Conservation (phyloP, 129 eudicot species). For the Arctium lappa region DNA sequence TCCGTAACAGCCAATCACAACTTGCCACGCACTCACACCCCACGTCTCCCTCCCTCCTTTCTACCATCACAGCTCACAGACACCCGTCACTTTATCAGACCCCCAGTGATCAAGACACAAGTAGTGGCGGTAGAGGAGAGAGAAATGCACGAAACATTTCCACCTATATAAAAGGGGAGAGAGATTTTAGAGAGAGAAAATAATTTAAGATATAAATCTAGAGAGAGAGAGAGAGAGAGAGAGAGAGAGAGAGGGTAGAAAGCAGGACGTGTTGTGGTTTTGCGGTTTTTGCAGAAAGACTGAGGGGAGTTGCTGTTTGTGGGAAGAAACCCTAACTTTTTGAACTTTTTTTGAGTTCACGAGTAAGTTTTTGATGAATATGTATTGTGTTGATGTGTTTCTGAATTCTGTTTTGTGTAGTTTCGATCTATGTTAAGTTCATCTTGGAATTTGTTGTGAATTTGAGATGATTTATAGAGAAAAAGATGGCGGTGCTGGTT, state of each 20-base stretch:
- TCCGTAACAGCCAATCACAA: conserved; percentile 19
- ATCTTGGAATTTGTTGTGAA: background rate
- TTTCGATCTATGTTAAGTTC: conserved; percentile 14
- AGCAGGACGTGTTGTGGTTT: conserved; percentile 25
- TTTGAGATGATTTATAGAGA: background rate
- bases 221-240: conserved; percentile 3
- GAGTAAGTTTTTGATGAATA: conserved; percentile 13
- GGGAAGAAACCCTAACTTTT: conserved; percentile 28
- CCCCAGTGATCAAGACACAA: conserved; percentile 21
- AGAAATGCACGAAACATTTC: conserved; percentile 16
- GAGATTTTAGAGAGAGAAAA: conserved; percentile 22
- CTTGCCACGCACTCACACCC: conserved; percentile 6
- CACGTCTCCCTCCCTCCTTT: conserved; percentile 10
- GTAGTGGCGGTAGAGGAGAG: conserved; percentile 35
- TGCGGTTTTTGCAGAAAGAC: conserved; percentile 24
- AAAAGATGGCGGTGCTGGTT: background rate
- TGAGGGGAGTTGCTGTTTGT: conserved; percentile 15
- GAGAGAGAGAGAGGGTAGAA: conserved; percentile 15
- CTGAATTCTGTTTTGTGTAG: background rate
- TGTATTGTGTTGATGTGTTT: background rate
- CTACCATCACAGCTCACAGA: background rate
- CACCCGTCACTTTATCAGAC: conserved; percentile 18
- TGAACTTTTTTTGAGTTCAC: background rate
- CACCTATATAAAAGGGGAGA: conserved; percentile 21
- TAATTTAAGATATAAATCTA: background rate